Evolutionary conservation across 768 basidiomycete genomes (phyloP).

Genomic region (Atractiella rhizophila): DNA sequence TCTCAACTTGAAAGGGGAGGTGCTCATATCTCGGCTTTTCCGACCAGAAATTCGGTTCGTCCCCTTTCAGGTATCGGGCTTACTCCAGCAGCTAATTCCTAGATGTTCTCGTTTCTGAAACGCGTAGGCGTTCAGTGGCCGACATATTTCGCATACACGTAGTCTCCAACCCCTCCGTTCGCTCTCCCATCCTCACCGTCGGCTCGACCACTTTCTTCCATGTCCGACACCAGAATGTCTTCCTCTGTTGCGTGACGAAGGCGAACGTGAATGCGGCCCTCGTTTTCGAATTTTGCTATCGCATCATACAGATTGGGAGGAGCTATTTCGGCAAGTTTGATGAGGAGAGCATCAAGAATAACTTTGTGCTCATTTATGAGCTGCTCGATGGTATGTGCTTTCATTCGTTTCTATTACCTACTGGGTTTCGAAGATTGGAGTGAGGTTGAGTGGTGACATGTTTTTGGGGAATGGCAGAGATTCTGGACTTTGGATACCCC

Average conservation of each 20-base stretch:
- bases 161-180: slow-evolving; percentile 84
- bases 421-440: no score
- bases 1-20: slow-evolving; percentile 98
- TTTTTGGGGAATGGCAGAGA: slow-evolving; percentile 32
- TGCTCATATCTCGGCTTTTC: slow-evolving; percentile 85
- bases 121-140: slow-evolving; percentile 14
- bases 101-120: neutral
- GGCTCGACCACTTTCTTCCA: slow-evolving; percentile 99
- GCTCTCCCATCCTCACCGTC: slow-evolving; percentile 88
- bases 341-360: slow-evolving; percentile 94
- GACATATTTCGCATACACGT: slow-evolving; percentile 85
- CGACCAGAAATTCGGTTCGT: slow-evolving; percentile 85
- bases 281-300: slow-evolving; percentile 92
- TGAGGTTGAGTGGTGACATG: neutral
- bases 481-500: slow-evolving; percentile 95
- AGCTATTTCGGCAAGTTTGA: slow-evolving; percentile 97
- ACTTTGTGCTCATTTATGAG: slow-evolving; percentile 95
- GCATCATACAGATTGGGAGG: slow-evolving; percentile 78
- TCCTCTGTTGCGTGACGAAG: slow-evolving; percentile 90
- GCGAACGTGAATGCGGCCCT: slow-evolving; percentile 83
- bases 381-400: slow-evolving; percentile 63
- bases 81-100: neutral
- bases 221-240: slow-evolving; percentile 80
- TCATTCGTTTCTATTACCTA: no score
- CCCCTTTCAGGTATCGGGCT: neutral